phyloP scores from a whole-genome alignment of 768 basidiomycete genomes.

The Kwoniella europaea region DNA sequence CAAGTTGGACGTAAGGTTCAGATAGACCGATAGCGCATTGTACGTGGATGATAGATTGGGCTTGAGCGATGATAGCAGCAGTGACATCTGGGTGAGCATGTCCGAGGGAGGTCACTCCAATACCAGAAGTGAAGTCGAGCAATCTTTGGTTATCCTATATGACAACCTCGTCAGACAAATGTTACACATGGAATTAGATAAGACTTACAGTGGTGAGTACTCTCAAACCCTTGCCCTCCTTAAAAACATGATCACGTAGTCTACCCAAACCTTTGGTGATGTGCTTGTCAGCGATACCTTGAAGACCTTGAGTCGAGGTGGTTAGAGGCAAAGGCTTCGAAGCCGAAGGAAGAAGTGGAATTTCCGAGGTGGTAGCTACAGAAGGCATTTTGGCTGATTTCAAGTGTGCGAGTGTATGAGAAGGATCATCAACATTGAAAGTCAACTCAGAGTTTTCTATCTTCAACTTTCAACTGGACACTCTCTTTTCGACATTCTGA shows the following conservation, averaged over 20 bases:
- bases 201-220: constrained; percentile 60
- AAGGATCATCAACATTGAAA: not conserved
- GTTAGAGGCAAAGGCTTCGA: constrained; percentile 30
- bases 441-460: not conserved
- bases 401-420: not conserved
- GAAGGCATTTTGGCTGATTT: constrained; percentile 28
- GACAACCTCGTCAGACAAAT: not conserved
- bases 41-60: constrained; percentile 53
- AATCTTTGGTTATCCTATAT: constrained; percentile 64
- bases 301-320: constrained; percentile 36
- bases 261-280: constrained; percentile 57
- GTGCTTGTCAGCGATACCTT: constrained; percentile 51
- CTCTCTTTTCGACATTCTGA: too few relatives aligned
- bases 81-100: constrained; percentile 51
- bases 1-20: constrained; percentile 81
- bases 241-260: constrained; percentile 56
- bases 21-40: constrained; percentile 80
- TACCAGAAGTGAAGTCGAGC: constrained; percentile 86
- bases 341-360: constrained; percentile 26
- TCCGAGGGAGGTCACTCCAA: constrained; percentile 79
- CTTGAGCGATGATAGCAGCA: constrained; percentile 48
- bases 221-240: constrained; percentile 66
- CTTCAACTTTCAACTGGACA: too few relatives aligned
- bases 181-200: not conserved
- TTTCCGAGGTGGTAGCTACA: constrained; percentile 20